phyloP scores from a whole-genome alignment of 768 basidiomycete genomes.

The Pilatotrama ljubarskyi region DNA sequence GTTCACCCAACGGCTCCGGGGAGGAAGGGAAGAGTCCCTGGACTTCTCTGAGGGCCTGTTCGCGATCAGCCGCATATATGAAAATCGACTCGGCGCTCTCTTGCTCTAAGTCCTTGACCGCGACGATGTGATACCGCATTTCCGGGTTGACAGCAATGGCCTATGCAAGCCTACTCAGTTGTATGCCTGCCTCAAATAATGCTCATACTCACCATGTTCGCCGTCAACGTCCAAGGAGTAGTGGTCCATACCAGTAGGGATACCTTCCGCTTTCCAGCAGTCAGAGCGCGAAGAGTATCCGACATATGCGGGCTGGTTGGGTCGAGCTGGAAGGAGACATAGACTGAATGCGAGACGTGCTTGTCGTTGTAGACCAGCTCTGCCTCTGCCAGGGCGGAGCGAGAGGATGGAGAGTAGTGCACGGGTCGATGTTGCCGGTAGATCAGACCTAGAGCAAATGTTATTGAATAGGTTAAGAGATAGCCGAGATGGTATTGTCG shows the following conservation, averaged over 20 bases:
- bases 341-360: slow-evolving; percentile 86
- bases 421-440: slow-evolving; percentile 87
- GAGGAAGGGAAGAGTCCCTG: background rate
- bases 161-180: slow-evolving; percentile 39
- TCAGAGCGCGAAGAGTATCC: slow-evolving; percentile 32
- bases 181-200: background rate
- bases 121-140: slow-evolving; percentile 45
- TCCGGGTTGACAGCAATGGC: slow-evolving; percentile 86
- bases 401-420: slow-evolving; percentile 93
- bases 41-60: slow-evolving; percentile 34
- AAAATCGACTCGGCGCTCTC: slow-evolving; percentile 30
- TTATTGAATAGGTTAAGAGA: background rate
- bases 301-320: slow-evolving; percentile 23
- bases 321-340: slow-evolving; percentile 75
- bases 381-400: slow-evolving; percentile 92
- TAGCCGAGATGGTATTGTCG: background rate
- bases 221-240: slow-evolving; percentile 95
- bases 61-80: slow-evolving; percentile 54
- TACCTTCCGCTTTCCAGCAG: slow-evolving; percentile 37
- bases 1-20: slow-evolving; percentile 30
- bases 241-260: slow-evolving; percentile 92
- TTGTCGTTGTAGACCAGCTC: slow-evolving; percentile 90
- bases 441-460: slow-evolving; percentile 60
- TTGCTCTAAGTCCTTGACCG: slow-evolving; percentile 18
- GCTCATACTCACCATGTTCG: slow-evolving; percentile 74